Conservation (phyloP, 345 rosid species). For the Schrenkiella parvula region DNA sequence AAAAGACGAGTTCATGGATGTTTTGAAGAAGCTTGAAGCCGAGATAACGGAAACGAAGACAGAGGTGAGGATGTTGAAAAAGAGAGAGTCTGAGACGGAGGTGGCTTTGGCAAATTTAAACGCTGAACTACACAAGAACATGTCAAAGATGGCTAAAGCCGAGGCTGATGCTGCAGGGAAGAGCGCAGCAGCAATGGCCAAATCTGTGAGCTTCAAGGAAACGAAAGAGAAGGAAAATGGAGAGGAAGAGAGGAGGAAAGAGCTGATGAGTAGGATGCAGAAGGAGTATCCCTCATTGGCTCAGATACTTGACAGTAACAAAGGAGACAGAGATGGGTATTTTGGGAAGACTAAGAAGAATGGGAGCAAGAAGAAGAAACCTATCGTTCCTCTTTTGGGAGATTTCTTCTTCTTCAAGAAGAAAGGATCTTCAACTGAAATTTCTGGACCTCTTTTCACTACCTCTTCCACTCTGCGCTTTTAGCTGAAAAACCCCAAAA, state of each 20-base stretch:
- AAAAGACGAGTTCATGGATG: slow-evolving; percentile 25
- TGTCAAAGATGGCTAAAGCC: slow-evolving; percentile 65
- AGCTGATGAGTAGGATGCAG: slow-evolving; percentile 43
- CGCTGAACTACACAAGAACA: slow-evolving; percentile 73
- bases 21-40: slow-evolving; percentile 63
- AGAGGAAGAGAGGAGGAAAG: slow-evolving; percentile 45
- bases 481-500: slow-evolving; percentile 4
- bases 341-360: slow-evolving; percentile 28
- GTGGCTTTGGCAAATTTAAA: slow-evolving; percentile 68
- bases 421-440: slow-evolving; percentile 27
- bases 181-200: slow-evolving; percentile 24
- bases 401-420: slow-evolving; percentile 62
- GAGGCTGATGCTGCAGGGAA: slow-evolving; percentile 55
- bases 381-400: slow-evolving; percentile 70
- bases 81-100: slow-evolving; percentile 66
- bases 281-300: slow-evolving; percentile 48
- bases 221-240: slow-evolving; percentile 13
- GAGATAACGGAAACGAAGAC: slow-evolving; percentile 63
- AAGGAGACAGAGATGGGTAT: slow-evolving; percentile 31
- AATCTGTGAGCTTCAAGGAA: slow-evolving; percentile 23
- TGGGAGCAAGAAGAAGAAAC: slow-evolving; percentile 66
- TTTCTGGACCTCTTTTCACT: slow-evolving; percentile 31
- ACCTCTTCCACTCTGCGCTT: slow-evolving; percentile 40
- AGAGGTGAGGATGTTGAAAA: slow-evolving; percentile 62
- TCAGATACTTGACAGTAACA: slow-evolving; percentile 49